These are phyloP conservation scores for barley (Hordeum vulgare) DNA, from an alignment of 176 grass and related monocot species.

Conservation along the genomic window MorexV3_pseudomolecules_assembly NC_058519.1:597412957-597413456, in stretches of 20 bases:
- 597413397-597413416: not conserved
- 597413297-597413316: slow-evolving; percentile 40
- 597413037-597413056: slow-evolving; percentile 5
- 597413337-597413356: slow-evolving; percentile 66
- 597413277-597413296: slow-evolving; percentile 44
- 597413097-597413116: not conserved
- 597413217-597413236: slow-evolving; percentile 58
- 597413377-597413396: not conserved
- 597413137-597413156: slow-evolving; percentile 48
- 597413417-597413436: not conserved
- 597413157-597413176: slow-evolving; percentile 71
- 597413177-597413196: slow-evolving; percentile 77
- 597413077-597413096: not conserved
- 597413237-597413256: slow-evolving; percentile 21
- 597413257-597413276: slow-evolving; percentile 42
- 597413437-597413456: not conserved
- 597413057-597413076: not conserved
- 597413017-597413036: slow-evolving; percentile 48
- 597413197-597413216: slow-evolving; percentile 41
- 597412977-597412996: slow-evolving; percentile 64
- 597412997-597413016: slow-evolving; percentile 64
- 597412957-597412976: slow-evolving; percentile 37
- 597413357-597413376: slow-evolving; percentile 20
- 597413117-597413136: not conserved
- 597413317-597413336: slow-evolving; percentile 51